These are phyloP conservation scores for Lichtheimia ornata DNA, from an alignment of 371 early-diverging fungal species.

Conservation along the genomic window DNA sequence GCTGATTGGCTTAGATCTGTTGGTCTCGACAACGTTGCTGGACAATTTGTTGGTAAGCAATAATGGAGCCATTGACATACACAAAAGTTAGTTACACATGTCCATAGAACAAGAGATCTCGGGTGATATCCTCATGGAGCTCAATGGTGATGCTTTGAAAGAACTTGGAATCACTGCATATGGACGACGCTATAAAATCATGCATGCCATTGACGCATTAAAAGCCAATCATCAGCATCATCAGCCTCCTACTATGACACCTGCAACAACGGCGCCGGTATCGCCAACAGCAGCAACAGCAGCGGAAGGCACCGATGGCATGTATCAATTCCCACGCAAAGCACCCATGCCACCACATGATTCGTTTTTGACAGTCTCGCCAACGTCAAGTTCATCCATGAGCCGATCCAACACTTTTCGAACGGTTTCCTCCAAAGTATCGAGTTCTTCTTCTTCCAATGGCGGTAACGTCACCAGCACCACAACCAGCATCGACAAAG, in stretches of 20 bases:
- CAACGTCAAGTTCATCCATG: slow-evolving; percentile 27
- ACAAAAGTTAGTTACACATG: neutral
- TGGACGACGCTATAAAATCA: slow-evolving; percentile 69
- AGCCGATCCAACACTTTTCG: slow-evolving; percentile 48
- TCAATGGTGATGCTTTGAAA: slow-evolving; percentile 64
- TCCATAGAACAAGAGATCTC: slow-evolving; percentile 66
- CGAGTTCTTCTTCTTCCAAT: slow-evolving; percentile 17
- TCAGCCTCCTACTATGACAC: neutral
- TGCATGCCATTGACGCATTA: slow-evolving; percentile 55
- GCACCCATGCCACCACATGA: slow-evolving; percentile 40
- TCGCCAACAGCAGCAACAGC: neutral
- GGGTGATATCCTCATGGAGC: slow-evolving; percentile 64
- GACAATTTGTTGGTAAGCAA: slow-evolving; percentile 58
- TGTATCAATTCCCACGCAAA: slow-evolving; percentile 45
- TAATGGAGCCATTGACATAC: neutral
- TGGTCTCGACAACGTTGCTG: slow-evolving; percentile 54
- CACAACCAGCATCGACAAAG: neutral
- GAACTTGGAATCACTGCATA: slow-evolving; percentile 67
- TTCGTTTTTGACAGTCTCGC: slow-evolving; percentile 14
- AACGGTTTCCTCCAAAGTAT: slow-evolving; percentile 36
- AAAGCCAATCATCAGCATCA: slow-evolving; percentile 11
- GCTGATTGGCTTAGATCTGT: slow-evolving; percentile 57
- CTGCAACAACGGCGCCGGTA: neutral
- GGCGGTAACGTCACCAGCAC: slow-evolving; percentile 16
- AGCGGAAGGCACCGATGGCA: neutral